phyloP scores from a whole-genome alignment of 305 asterid species.

The Fraxinus sp. region DNA sequence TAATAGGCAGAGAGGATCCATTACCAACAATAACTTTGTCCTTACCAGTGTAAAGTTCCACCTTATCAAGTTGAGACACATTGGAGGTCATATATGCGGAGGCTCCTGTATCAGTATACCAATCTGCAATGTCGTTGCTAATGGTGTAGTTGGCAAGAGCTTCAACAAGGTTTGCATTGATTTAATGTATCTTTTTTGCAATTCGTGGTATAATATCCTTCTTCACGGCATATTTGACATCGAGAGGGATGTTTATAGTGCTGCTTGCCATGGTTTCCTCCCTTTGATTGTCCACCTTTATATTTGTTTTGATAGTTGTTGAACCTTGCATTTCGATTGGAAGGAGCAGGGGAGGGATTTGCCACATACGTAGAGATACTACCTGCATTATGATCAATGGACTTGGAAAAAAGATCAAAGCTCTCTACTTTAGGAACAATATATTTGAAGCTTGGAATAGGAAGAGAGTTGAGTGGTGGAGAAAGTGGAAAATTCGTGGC shows the following conservation, averaged over 20 bases:
- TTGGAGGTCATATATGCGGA: slow-evolving; percentile 16
- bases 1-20: background rate
- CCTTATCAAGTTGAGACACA: background rate
- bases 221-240: background rate
- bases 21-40: slow-evolving; percentile 18
- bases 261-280: background rate
- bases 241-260: background rate
- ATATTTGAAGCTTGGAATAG: background rate
- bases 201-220: background rate
- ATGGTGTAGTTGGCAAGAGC: slow-evolving; percentile 12
- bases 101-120: slow-evolving; percentile 12
- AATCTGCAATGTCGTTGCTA: background rate
- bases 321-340: background rate
- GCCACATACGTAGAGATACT: background rate
- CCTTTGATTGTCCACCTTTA: background rate
- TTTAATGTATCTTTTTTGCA: background rate
- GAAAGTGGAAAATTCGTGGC: no score
- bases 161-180: slow-evolving; percentile 8
- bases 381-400: no score
- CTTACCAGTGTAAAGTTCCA: background rate
- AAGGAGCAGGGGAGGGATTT: background rate
- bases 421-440: background rate
- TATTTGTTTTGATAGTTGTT: no score
- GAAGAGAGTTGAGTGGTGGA: background rate
- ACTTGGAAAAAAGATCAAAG: background rate